Percentiles rank a stretch among this genome's conserved stretches.
These are phyloP conservation scores for Chalciporus chontae DNA, from an alignment of 768 basidiomycete species.

Conservation along the genomic window DNA sequence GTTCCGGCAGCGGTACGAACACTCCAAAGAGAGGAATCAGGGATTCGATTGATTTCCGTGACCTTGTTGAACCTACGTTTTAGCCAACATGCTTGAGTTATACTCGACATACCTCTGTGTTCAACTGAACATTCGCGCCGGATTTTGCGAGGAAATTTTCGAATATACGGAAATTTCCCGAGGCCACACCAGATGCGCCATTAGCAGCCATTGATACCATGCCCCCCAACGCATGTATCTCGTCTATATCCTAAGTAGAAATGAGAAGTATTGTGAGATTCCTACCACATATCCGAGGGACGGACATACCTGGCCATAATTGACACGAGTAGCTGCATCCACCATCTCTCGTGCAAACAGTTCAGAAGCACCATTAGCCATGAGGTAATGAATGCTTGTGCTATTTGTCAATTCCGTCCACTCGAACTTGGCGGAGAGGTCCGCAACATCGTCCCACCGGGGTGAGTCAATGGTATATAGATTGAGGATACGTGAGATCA, in stretches of 20 bases:
- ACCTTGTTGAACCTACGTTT: slow-evolving; percentile 38
- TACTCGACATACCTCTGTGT: slow-evolving; percentile 51
- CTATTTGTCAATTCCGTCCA: slow-evolving; percentile 49
- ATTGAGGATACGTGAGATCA: slow-evolving; percentile 48
- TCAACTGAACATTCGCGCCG: slow-evolving; percentile 64
- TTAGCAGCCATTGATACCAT: slow-evolving; percentile 66
- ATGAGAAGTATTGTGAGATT: background rate
- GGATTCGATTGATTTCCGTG: slow-evolving; percentile 43
- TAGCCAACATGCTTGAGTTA: background rate
- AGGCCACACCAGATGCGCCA: slow-evolving; percentile 61
- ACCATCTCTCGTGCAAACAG: slow-evolving; percentile 70
- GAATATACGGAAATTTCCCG: slow-evolving; percentile 86
- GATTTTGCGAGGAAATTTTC: slow-evolving; percentile 73
- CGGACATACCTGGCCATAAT: slow-evolving; percentile 67
- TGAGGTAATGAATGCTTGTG: slow-evolving; percentile 56
- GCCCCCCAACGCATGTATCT: slow-evolving; percentile 77
- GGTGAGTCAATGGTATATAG: slow-evolving; percentile 56
- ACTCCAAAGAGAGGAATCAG: slow-evolving; percentile 48
- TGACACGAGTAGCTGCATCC: slow-evolving; percentile 78
- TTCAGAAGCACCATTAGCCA: slow-evolving; percentile 48
- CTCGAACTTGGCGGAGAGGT: slow-evolving; percentile 49
- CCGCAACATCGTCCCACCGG: slow-evolving; percentile 59
- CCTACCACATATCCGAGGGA: background rate
- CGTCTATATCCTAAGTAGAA: slow-evolving; percentile 50
- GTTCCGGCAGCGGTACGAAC: slow-evolving; percentile 47